Percentiles rank a stretch among this genome's conserved stretches.
These are phyloP conservation scores for Avena atlantica DNA, from an alignment of 176 grass and related monocot species.

Conservation along the genomic window DNA sequence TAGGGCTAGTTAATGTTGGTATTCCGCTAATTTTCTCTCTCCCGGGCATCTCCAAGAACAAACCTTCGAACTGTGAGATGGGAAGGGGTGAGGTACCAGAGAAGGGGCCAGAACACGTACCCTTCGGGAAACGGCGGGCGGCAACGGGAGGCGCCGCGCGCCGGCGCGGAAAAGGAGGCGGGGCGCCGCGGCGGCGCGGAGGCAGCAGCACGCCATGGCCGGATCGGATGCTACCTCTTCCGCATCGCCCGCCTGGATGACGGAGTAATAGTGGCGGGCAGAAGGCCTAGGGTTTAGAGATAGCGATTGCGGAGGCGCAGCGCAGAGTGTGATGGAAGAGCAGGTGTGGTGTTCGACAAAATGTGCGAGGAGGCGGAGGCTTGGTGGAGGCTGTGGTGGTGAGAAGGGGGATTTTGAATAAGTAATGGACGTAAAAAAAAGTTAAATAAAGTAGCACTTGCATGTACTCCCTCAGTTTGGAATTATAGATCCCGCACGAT, in stretches of 20 bases:
- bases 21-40: not conserved
- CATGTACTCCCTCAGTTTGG: no score
- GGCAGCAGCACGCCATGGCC: slow-evolving; percentile 57
- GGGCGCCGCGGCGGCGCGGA: slow-evolving; percentile 50
- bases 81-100: not conserved
- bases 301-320: slow-evolving; percentile 20
- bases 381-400: not conserved
- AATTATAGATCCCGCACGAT: no score
- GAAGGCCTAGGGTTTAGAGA: slow-evolving; percentile 38
- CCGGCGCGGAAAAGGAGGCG: slow-evolving; percentile 39
- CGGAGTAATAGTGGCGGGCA: not conserved
- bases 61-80: not conserved
- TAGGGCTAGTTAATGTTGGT: slow-evolving; percentile 19
- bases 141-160: slow-evolving; percentile 27
- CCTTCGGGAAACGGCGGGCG: slow-evolving; percentile 42
- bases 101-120: slow-evolving; percentile 18
- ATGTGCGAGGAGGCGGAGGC: slow-evolving; percentile 10
- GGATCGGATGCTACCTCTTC: slow-evolving; percentile 35
- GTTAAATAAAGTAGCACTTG: not conserved
- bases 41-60: not conserved
- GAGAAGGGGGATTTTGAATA: not conserved
- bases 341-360: slow-evolving; percentile 43
- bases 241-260: slow-evolving; percentile 14
- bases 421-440: not conserved
- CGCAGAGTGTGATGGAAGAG: not conserved